These are phyloP conservation scores for Lachnellula suecica DNA, from an alignment of 2,329 filamentous ascomycete species.

Conservation along the genomic window DNA sequence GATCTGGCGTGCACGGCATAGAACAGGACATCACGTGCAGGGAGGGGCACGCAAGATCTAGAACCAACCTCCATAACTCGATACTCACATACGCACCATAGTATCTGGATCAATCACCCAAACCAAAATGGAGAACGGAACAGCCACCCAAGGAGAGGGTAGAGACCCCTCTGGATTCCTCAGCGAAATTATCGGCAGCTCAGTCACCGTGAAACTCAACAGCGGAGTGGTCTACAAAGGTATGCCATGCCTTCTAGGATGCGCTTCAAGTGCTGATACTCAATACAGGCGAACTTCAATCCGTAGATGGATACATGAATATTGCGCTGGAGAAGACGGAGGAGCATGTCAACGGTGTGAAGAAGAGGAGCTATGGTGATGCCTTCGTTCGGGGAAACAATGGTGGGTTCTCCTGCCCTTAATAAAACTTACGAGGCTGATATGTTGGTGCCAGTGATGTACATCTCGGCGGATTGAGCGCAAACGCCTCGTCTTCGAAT, in stretches of 20 bases:
- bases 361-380: slow-evolving; percentile 85
- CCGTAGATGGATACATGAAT: slow-evolving; percentile 99
- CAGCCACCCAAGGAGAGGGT: slow-evolving; percentile 62
- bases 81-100: not conserved
- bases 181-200: slow-evolving; percentile 88
- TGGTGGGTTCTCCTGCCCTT: slow-evolving; percentile 51
- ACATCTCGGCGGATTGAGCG: slow-evolving; percentile 33
- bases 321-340: slow-evolving; percentile 95
- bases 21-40: too few species aligned
- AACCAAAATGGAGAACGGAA: slow-evolving; percentile 71
- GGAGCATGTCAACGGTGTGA: slow-evolving; percentile 83
- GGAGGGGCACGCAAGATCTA: not conserved
- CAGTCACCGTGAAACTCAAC: slow-evolving; percentile 96
- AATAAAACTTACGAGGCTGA: slow-evolving; percentile 2
- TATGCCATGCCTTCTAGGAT: slow-evolving; percentile 38
- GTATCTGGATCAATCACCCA: not conserved
- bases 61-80: not conserved
- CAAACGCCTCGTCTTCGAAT: not conserved
- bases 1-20: too few species aligned
- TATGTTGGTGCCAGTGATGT: slow-evolving; percentile 29
- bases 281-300: slow-evolving; percentile 80
- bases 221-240: slow-evolving; percentile 99
- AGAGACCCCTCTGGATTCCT: slow-evolving; percentile 94
- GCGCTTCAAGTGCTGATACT: slow-evolving; percentile 13
- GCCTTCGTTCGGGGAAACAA: slow-evolving; percentile 97